Evolutionary conservation across 208 protist species (phyloP), one percentile per base, ranked within the genome.

Genomic region (Leishmania mexicana): DNA sequence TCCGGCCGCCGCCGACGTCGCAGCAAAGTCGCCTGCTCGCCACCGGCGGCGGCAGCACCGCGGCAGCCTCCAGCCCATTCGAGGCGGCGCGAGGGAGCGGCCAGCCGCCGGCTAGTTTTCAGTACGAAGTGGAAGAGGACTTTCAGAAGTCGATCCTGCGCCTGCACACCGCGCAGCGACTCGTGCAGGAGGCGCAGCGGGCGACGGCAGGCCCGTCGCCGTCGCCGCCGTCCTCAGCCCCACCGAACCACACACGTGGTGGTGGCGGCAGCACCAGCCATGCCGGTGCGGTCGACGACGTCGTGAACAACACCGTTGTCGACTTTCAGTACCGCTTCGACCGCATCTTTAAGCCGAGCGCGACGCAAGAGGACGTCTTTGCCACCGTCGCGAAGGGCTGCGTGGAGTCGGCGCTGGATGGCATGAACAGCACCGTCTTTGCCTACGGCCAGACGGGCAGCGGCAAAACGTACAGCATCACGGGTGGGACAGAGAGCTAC

Each of bases 381-480:
- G 93, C 93, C 78, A 87, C 73, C 28, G 91, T 96, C 3, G 93
- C 92, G n/a, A 92, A 97, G 77, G 94, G 97, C 54, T 93, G 95
- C 71, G 92, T 98, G 65, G 51, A 88, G 40, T 87, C 92, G 21
- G 92, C 89, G 51, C 83, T 98, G 47, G 89, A 95, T 47, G 96
- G 96, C 47, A 89, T 93, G 83, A 97, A 98, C 88, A 94, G 93
- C 76, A 98, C 96, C 35, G 81, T 98, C 21, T 96, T 98, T 81
- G 95, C 96, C 58, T 98, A 98, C 78, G 96, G 96, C 3, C 96
- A 98, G 72, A 98, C 96, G 1, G 96, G 96, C 62, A 96, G 90
- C 85, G 96, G 96, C 45, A 98, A 98, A 84, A 98, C 96, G 57
- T 96, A 91, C 85, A 97, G 92, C 77, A 95, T 97, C 84, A 96